Conservation (phyloP, 495 filamentous ascomycete species). For the Talaromyces stipitatus region DNA sequence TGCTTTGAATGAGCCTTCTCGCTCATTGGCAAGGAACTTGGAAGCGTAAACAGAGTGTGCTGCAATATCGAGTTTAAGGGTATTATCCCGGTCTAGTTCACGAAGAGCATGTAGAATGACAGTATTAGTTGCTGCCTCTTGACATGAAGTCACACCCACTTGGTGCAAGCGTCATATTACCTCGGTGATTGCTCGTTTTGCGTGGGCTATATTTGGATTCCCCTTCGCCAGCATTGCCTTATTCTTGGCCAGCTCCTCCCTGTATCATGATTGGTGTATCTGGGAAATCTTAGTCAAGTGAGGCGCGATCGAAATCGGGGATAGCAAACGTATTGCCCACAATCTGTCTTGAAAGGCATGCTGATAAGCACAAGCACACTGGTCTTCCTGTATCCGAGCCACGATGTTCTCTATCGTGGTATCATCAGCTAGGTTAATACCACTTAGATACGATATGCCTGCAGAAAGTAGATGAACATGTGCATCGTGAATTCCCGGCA, state of each 20-base stretch:
- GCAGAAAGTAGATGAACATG: conserved; percentile 3
- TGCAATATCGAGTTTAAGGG: neutral
- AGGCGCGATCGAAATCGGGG: neutral
- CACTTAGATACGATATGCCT: neutral
- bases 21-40: neutral
- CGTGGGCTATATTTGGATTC: neutral
- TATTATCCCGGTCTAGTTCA: neutral
- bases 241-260: neutral
- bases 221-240: neutral
- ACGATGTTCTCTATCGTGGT: neutral
- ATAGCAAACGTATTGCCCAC: neutral
- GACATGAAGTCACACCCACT: conserved; percentile 2
- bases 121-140: conserved; percentile 1
- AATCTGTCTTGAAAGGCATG: conserved; percentile 2
- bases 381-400: neutral
- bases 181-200: neutral
- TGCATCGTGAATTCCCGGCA: conserved; percentile 6
- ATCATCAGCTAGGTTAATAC: neutral
- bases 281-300: neutral
- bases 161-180: neutral
- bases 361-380: conserved; percentile 2
- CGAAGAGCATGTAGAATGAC: neutral
- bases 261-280: neutral
- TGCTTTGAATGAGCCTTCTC: neutral
- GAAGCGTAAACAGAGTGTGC: neutral